A percentile compares a stretch with the other conserved stretches of the same genome.
Evolutionary conservation across 1,284 basidiomycete species (phyloP).

Genomic region (Ustilago shanxiensis): DNA sequence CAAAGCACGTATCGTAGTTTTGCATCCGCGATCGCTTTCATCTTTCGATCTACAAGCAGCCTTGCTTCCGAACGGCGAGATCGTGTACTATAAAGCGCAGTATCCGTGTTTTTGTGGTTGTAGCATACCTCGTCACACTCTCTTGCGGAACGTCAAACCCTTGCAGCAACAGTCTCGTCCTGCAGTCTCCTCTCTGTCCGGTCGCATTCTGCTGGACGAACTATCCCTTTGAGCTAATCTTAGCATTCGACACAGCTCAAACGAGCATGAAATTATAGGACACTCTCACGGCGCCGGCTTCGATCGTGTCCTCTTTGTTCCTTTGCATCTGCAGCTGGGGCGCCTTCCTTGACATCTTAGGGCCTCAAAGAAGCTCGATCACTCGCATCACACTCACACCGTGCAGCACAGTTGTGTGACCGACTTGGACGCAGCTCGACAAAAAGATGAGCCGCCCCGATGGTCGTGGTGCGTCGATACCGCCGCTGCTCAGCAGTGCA

Average conservation of each 20-base stretch:
- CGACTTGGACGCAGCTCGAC: neutral
- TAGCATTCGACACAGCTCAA: constrained; percentile 3
- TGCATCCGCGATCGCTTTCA: neutral
- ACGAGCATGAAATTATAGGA: constrained; percentile 16
- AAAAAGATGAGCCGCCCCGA: constrained; percentile 21
- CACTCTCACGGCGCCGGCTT: neutral
- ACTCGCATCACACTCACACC: neutral
- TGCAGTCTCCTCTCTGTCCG: neutral
- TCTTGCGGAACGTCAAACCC: neutral
- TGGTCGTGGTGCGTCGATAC: constrained; percentile 17
- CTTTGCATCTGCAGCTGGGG: neutral
- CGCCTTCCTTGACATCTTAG: neutral
- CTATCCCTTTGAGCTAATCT: neutral
- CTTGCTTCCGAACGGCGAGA: too few species aligned
- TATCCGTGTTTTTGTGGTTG: neutral
- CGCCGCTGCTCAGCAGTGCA: constrained; percentile 8
- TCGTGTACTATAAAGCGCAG: neutral
- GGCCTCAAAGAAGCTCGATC: neutral
- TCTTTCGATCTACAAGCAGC: neutral
- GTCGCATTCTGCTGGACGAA: neutral
- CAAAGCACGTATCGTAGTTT: too few species aligned
- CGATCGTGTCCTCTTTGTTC: neutral
- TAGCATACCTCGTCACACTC: neutral
- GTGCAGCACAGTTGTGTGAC: neutral
- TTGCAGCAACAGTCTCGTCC: neutral